phyloP scores from a whole-genome alignment of 2,329 filamentous ascomycete genomes.

The Apiospora marii region DNA sequence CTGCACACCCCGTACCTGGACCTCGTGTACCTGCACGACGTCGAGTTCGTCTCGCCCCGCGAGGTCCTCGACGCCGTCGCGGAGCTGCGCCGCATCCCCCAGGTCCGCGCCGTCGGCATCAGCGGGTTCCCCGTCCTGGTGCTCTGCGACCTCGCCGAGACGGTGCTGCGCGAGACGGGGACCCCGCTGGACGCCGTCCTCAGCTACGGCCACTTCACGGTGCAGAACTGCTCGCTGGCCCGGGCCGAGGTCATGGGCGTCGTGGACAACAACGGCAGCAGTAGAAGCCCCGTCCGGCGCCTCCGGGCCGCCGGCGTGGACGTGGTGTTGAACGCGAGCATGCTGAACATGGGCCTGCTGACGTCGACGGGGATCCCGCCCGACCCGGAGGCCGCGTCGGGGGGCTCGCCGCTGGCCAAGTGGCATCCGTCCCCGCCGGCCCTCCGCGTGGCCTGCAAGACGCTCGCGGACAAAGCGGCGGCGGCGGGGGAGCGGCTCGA shows the following conservation, averaged over 20 bases:
- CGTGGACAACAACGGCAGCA: constrained; percentile 34
- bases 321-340: constrained; percentile 87
- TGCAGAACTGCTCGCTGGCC: constrained; percentile 81
- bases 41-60: constrained; percentile 74
- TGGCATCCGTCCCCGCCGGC: constrained; percentile 86
- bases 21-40: constrained; percentile 82
- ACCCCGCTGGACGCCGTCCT: constrained; percentile 89
- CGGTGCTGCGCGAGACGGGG: constrained; percentile 78
- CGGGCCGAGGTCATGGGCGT: constrained; percentile 37
- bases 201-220: constrained; percentile 88
- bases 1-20: constrained; percentile 74
- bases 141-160: constrained; percentile 77
- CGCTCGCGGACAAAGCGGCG: constrained; percentile 69
- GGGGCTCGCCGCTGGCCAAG: constrained; percentile 77
- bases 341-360: constrained; percentile 91
- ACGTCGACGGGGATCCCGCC: constrained; percentile 71
- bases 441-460: constrained; percentile 70
- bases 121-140: constrained; percentile 85
- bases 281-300: constrained; percentile 61
- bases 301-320: constrained; percentile 77
- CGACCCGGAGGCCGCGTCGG: constrained; percentile 57
- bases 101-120: constrained; percentile 86
- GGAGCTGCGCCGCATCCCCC: constrained; percentile 78
- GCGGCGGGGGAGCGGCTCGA: constrained; percentile 78
- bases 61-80: constrained; percentile 72